Evolutionary conservation across 192 early-diverging fungal genomes (phyloP), one percentile per base, ranked within the genome.

Genomic region (Polychytrium aggregatum): DNA sequence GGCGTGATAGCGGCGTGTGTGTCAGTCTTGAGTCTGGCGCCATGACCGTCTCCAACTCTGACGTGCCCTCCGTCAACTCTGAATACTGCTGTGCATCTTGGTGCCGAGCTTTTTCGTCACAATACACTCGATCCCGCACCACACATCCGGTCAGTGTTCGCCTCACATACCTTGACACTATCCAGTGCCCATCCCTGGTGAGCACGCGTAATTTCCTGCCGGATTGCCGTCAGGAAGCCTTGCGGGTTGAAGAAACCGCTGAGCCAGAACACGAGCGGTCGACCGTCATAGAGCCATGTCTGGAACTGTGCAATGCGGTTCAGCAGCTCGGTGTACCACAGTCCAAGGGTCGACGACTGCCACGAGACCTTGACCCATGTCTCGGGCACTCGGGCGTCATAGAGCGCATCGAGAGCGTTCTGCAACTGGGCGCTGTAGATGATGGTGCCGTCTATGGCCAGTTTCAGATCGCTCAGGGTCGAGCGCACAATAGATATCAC

Each of bases 381-480:
- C 1, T 41, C 62, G 1, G 78, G 78, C 0, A 79, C 76, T 17
- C 70, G 36, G 14, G 78, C 78, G 67, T 81, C 78, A 46, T 72
- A 81, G 4, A 81, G 55, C 2, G 78, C 62, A 52, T 81, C 78
- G n/a, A 81, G 55, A 3, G 76, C 78, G 40, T 79, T 63, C 52
- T 81, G 75, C 48, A 81, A 57, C 31, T 59, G 59, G 1, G 78
- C 51, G n/a, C 59, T 61, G 39, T 71, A 48, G 42, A 81, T 79
- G 53, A 81, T 81, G 8, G 76, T 79, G 10, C 78, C 78, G 46
- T 81, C 78, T 41, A 81, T 81, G 16, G 78, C 78, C 4, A 81
- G 60, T 49, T 81, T 81, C 24, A 81, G 49, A 50, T 81, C 78
- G 22, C 51, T 62, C 1, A 81, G 53, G 4, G 73, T 80, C 17